Conservation (phyloP, 2,329 filamentous ascomycete species). For the Paracoccidioides lutzii region DNA sequence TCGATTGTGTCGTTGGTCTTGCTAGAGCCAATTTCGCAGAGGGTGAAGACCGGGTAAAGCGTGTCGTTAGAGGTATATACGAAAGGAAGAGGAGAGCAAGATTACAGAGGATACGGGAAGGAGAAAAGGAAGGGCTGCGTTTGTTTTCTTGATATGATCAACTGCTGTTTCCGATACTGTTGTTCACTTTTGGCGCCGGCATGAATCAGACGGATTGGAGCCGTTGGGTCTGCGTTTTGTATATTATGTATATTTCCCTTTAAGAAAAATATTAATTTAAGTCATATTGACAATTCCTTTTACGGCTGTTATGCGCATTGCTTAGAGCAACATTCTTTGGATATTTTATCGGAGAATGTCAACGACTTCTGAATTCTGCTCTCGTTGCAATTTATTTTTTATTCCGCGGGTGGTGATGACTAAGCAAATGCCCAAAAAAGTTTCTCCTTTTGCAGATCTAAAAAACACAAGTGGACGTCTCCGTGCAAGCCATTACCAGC, state of each 20-base stretch:
- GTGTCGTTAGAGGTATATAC: slow-evolving; percentile 76
- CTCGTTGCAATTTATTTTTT: too few relatives aligned
- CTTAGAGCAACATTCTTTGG: too few relatives aligned
- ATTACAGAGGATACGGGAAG: slow-evolving; percentile 25
- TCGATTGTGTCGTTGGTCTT: slow-evolving; percentile 70
- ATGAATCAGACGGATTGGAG: background rate
- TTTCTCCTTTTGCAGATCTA: background rate
- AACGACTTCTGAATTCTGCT: too few relatives aligned
- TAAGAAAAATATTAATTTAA: background rate
- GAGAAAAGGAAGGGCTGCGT: slow-evolving; percentile 1
- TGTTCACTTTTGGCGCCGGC: background rate
- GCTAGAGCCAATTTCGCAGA: slow-evolving; percentile 79
- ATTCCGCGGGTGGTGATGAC: background rate
- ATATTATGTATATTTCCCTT: background rate
- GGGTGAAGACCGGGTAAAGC: slow-evolving; percentile 62
- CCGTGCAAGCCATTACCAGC: background rate
- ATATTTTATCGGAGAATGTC: too few relatives aligned
- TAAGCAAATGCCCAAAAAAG: background rate
- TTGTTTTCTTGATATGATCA: background rate
- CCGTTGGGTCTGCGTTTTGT: background rate
- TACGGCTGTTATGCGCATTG: too few relatives aligned
- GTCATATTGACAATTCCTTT: background rate
- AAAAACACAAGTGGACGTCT: background rate
- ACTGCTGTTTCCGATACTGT: background rate
- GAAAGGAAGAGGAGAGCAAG: slow-evolving; percentile 70